Evolutionary conservation across 140 eudicot genomes (phyloP).

Genomic region (Anethum foeniculum): DNA sequence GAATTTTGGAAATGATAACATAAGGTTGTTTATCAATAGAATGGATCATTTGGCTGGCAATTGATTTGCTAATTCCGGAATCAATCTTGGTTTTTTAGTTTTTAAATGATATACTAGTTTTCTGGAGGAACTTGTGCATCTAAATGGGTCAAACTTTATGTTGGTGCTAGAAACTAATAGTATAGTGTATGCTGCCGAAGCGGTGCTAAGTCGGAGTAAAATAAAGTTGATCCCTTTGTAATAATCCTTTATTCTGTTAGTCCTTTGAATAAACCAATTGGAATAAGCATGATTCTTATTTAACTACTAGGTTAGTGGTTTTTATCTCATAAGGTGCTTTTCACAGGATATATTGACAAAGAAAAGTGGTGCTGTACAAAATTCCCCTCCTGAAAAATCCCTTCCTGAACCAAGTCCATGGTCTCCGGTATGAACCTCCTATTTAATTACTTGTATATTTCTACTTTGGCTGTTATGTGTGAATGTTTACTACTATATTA

Average conservation of each 20-base stretch:
- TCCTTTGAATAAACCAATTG: neutral
- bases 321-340: constrained; percentile 9
- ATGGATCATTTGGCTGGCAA: neutral
- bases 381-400: constrained; percentile 87
- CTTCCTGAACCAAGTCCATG: constrained; percentile 91
- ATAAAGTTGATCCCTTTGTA: neutral
- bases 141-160: neutral
- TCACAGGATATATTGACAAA: constrained; percentile 74
- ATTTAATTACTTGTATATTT: constrained; percentile 5
- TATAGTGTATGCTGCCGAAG: neutral
- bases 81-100: neutral
- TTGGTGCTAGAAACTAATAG: neutral
- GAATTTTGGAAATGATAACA: neutral
- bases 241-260: neutral
- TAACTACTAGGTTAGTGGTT: neutral
- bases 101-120: neutral
- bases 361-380: constrained; percentile 89
- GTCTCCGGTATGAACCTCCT: constrained; percentile 78
- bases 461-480: constrained; percentile 8
- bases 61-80: neutral
- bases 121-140: neutral
- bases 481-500: neutral
- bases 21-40: neutral
- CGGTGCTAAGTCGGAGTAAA: neutral
- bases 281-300: neutral